Base-by-base conservation (phyloP, 148 eudicot genomes). In the Fagopyrum homotropicum region DNA sequence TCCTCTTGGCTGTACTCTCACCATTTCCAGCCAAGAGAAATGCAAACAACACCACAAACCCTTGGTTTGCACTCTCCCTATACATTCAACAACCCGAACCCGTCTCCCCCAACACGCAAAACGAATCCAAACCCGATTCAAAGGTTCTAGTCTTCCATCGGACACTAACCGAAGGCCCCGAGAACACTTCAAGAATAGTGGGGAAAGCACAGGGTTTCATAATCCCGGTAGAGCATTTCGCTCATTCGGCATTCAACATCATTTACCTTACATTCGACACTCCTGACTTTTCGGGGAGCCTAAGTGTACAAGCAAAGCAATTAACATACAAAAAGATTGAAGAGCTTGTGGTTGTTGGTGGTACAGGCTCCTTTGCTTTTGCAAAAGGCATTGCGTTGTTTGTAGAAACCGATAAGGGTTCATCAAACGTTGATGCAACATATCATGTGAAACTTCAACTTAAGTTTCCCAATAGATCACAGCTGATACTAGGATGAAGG, bases 151-250 rank as follows among this genome's bases (percentile, higher is more conserved):
- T 89, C 44, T 92, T 83, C 80, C 91, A 85, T 51, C 87, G 89
- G 63, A 76, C 55, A 5, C 85, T 92, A 45, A 87, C 96, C 0
- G 86, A 81, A 69, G 96, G 96, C 1, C 98, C 96, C 0, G 85
- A 87, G 16, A 86, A 75, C 80, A 85, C 89, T 1, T 88, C 98
- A 43, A 72, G 74, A 16, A 80, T 81, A 0, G 84, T 90, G 7
- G 98, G 98, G 7, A 86, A 76, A 63, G 98, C 93, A 7, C 95
- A 90, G 77, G 97, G 95, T 6, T 92, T 90, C 79, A 86, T 90
- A 35, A 87, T 92, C 45, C 98, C 98, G 0, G 80, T 81, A 17
- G 82, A 90, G 69, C 76, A 84, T 1, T 90, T 92, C 66, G 90
- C 89, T 2, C 79, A 82, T 50, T 92, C 98, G 3, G 87, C 83